Base-by-base conservation (phyloP, 1,284 basidiomycete genomes). In the Fomitiporia mediterranea region DNA sequence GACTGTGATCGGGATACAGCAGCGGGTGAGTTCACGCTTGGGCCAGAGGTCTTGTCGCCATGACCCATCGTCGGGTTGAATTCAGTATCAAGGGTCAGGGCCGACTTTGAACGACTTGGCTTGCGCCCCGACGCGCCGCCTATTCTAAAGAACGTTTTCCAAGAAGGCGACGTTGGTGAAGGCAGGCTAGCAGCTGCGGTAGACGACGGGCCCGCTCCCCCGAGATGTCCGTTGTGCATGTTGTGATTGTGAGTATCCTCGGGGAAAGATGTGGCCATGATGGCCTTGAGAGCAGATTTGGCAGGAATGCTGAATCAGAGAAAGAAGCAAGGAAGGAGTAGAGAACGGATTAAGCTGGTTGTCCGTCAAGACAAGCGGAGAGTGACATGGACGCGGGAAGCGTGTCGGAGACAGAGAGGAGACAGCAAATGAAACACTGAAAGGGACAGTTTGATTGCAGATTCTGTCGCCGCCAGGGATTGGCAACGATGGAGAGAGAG, bases 161-260 rank as follows among this genome's bases (percentile, higher is more conserved):
- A 60, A 11, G 58, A 60, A 19, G 58, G 58, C 32, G 58, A 60
- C 38, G 58, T 56, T 30, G 58, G 58, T 0, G 58, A 59, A 21
- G 57, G 57, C n/a, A 59, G 43, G 39, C 38, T 23, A 15, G 51
- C 56, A 21, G 52, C 42, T n/a, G 37, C 32, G 28, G 51, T 19
- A 35, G 55, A 39, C 27, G 55, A 52, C 8, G 55, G 47, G 21
- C 51, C 56, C 25, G 56, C 51, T 15, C 51, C 56, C 37, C 47
- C 50, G 39, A 28, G 17, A n/a, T 57, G 43, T 25, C 17, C 34
- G 46, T 19, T 58, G 39, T 50, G 53, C 35, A 52, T 15, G 32
- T 23, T 34, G 49, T 5, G 11, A 13, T 27, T 37, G 35, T 35
- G 39, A 56, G 49, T 23, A 27, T 55, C 54, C n/a, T 42, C 54